These are phyloP conservation scores for Lathyrus oleraceus DNA, from an alignment of 306 rosid genomes.

Conservation along the genomic window DNA sequence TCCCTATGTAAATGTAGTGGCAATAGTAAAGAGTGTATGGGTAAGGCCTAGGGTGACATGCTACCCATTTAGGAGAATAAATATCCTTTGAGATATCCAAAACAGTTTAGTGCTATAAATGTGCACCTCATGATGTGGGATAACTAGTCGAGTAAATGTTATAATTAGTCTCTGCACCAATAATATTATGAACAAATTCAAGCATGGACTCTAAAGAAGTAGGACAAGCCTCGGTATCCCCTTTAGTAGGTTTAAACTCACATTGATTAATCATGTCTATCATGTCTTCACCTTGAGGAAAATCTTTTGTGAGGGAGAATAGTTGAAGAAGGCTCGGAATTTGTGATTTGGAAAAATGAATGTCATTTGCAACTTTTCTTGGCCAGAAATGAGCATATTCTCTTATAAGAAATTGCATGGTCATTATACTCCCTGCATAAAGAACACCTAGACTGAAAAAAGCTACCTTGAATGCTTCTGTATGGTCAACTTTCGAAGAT, in stretches of 20 bases:
- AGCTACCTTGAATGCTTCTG: slow-evolving; percentile 35
- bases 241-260: slow-evolving; percentile 21
- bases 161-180: neutral
- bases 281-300: slow-evolving; percentile 18
- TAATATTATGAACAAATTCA: neutral
- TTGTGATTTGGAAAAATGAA: neutral
- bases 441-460: slow-evolving; percentile 45
- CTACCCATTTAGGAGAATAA: slow-evolving; percentile 47
- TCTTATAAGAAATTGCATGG: slow-evolving; percentile 10
- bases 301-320: slow-evolving; percentile 37
- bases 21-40: slow-evolving; percentile 49
- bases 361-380: no score
- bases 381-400: no score
- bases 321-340: slow-evolving; percentile 44
- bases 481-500: slow-evolving; percentile 36
- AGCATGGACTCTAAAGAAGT: slow-evolving; percentile 1
- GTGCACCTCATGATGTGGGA: neutral
- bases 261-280: slow-evolving; percentile 39
- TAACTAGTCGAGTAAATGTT: no score
- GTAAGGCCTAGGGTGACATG: slow-evolving; percentile 45
- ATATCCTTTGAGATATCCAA: slow-evolving; percentile 38
- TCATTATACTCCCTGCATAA: slow-evolving; percentile 40
- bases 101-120: slow-evolving; percentile 42
- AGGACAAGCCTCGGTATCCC: neutral
- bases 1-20: slow-evolving; percentile 42